These are phyloP conservation scores for Podaxis pistillaris DNA, from an alignment of 768 basidiomycete genomes.

Conservation along the genomic window DNA sequence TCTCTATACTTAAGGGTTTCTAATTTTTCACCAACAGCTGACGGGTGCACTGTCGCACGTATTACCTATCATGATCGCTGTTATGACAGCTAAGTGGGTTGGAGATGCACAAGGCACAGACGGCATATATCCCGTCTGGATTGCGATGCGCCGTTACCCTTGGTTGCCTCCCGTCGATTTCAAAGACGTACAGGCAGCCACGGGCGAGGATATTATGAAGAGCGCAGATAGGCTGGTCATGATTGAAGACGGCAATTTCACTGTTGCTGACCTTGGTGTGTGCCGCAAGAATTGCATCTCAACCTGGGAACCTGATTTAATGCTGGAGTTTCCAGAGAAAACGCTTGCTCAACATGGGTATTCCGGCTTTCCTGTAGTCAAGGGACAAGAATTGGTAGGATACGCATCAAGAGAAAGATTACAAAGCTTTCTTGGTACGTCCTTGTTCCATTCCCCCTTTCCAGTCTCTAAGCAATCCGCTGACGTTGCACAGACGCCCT, in stretches of 20 bases:
- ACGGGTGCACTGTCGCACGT: conserved; percentile 79
- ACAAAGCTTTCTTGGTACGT: conserved; percentile 33
- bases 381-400: conserved; percentile 49
- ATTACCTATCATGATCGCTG: conserved; percentile 79
- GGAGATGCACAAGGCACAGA: conserved; percentile 69
- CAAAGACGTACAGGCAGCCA: conserved; percentile 57
- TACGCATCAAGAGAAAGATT: conserved; percentile 61
- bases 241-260: conserved; percentile 48
- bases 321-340: conserved; percentile 3
- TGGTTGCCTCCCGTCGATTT: conserved; percentile 69
- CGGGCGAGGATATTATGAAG: conserved; percentile 61
- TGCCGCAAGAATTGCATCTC: not conserved
- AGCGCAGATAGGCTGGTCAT: conserved; percentile 47
- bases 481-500: conserved; percentile 20
- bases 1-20: not conserved
- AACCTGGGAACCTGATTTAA: not conserved
- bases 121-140: conserved; percentile 73
- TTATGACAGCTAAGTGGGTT: conserved; percentile 77
- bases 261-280: conserved; percentile 49
- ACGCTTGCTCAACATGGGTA: conserved; percentile 45
- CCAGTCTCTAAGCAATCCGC: not conserved
- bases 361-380: conserved; percentile 67
- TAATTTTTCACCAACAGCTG: conserved; percentile 37
- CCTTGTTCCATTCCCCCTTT: not conserved
- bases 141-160: conserved; percentile 66